Conservation (phyloP, 352 stramenopile genomes). For the Elongisporangium prolatum region DNA sequence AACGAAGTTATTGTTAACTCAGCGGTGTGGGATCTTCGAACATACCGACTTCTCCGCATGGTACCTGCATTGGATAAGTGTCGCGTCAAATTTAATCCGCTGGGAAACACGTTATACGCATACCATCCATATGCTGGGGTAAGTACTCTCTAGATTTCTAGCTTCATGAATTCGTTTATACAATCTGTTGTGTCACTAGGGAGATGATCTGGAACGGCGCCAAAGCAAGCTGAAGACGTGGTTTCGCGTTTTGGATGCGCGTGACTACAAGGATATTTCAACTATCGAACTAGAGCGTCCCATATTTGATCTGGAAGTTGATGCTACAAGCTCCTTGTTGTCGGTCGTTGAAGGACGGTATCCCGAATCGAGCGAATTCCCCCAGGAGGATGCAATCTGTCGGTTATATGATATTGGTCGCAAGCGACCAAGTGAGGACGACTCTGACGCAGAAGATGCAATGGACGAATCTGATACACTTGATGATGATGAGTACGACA, state of each 20-base stretch:
- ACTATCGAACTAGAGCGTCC: slow-evolving; percentile 77
- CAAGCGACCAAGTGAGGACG: slow-evolving; percentile 79
- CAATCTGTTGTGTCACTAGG: slow-evolving; percentile 18
- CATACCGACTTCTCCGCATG: slow-evolving; percentile 77
- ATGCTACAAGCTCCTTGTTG: slow-evolving; percentile 58
- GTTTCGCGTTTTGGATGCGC: slow-evolving; percentile 78
- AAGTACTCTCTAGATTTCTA: slow-evolving; percentile 12
- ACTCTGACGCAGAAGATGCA: slow-evolving; percentile 82
- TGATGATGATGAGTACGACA: slow-evolving; percentile 78
- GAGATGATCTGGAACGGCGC: slow-evolving; percentile 47
- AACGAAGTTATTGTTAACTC: slow-evolving; percentile 90
- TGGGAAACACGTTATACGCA: slow-evolving; percentile 71
- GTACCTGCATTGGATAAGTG: slow-evolving; percentile 86
- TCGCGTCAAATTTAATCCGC: slow-evolving; percentile 67
- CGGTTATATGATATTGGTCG: slow-evolving; percentile 86
- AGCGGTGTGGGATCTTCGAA: slow-evolving; percentile 87
- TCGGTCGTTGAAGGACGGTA: slow-evolving; percentile 77
- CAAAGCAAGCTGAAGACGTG: slow-evolving; percentile 75
- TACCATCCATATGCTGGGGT: slow-evolving; percentile 74
- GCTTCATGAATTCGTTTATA: slow-evolving; percentile 3
- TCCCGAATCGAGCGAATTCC: slow-evolving; percentile 43
- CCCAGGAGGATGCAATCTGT: slow-evolving; percentile 76
- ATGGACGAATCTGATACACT: slow-evolving; percentile 62
- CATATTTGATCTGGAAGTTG: slow-evolving; percentile 67
- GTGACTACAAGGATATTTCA: slow-evolving; percentile 82